phyloP scores from a whole-genome alignment of 2,329 filamentous ascomycete genomes.

The Colletotrichum sp. region DNA sequence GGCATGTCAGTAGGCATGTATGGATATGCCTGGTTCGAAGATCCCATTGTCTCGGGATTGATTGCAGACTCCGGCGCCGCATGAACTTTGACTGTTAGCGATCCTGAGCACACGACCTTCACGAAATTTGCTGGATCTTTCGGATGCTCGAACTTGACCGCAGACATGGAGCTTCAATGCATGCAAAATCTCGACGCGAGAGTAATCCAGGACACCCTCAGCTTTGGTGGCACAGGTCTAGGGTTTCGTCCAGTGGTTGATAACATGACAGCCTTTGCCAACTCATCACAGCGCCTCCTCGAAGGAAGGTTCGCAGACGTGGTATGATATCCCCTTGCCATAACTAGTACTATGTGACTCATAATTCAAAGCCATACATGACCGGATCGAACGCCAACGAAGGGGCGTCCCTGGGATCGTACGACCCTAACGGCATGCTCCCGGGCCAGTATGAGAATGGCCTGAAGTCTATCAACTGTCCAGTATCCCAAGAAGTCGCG shows the following conservation, averaged over 20 bases:
- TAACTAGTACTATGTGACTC: not conserved
- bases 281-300: not conserved
- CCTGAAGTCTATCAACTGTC: not conserved
- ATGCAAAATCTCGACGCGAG: not conserved
- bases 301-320: slow-evolving; percentile 1
- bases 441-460: slow-evolving; percentile 1
- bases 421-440: not conserved
- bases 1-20: slow-evolving; percentile 9
- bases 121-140: not conserved
- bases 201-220: not conserved
- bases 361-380: not conserved
- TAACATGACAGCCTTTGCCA: not conserved
- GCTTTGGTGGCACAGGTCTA: not conserved
- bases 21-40: slow-evolving; percentile 2
- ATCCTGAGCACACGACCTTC: not conserved
- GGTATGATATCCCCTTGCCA: not conserved
- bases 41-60: not conserved
- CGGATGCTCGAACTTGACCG: not conserved
- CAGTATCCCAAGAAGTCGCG: not conserved
- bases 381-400: slow-evolving; percentile 8
- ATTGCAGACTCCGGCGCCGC: slow-evolving; percentile 10
- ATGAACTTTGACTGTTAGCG: not conserved
- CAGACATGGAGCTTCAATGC: not conserved
- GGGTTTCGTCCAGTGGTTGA: not conserved
- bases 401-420: not conserved